Percentiles rank a stretch among this genome's conserved stretches.
phyloP scores from a whole-genome alignment of 768 basidiomycete species.

The Tricholoma bakamatsutake region DNA sequence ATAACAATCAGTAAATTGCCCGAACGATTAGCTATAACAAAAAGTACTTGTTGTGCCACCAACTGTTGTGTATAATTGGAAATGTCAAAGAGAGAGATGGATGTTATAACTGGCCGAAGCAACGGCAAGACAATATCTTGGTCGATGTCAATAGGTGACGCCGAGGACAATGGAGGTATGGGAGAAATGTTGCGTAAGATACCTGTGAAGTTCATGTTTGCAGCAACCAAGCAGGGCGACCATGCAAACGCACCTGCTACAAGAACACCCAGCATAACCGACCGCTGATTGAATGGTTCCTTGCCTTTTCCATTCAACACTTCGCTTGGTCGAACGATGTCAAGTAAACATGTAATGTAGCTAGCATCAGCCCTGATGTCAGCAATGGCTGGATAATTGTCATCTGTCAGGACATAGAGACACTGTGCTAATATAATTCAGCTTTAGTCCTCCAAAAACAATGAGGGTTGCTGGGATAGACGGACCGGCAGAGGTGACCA shows the following conservation, averaged over 20 bases:
- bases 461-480: not conserved
- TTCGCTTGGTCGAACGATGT: constrained; percentile 42
- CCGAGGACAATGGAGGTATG: constrained; percentile 59
- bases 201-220: constrained; percentile 33
- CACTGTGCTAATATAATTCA: constrained; percentile 62
- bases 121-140: constrained; percentile 68
- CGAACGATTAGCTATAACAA: not conserved
- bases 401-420: constrained; percentile 88
- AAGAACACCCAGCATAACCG: constrained; percentile 54
- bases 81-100: constrained; percentile 47
- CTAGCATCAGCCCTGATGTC: constrained; percentile 55
- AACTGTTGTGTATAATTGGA: constrained; percentile 22
- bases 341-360: constrained; percentile 61
- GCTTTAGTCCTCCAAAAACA: not conserved
- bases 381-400: constrained; percentile 72
- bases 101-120: constrained; percentile 59
- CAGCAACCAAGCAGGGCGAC: not conserved
- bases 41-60: not conserved
- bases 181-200: constrained; percentile 75
- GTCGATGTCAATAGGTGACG: constrained; percentile 61
- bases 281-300: constrained; percentile 41
- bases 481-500: constrained; percentile 78
- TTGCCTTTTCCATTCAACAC: constrained; percentile 32
- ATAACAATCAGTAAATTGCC: not conserved
- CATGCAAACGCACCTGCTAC: constrained; percentile 49